These are phyloP conservation scores for Ceratobasidium sp. DNA, from an alignment of 1,284 basidiomycete species.

Conservation along the genomic window DNA sequence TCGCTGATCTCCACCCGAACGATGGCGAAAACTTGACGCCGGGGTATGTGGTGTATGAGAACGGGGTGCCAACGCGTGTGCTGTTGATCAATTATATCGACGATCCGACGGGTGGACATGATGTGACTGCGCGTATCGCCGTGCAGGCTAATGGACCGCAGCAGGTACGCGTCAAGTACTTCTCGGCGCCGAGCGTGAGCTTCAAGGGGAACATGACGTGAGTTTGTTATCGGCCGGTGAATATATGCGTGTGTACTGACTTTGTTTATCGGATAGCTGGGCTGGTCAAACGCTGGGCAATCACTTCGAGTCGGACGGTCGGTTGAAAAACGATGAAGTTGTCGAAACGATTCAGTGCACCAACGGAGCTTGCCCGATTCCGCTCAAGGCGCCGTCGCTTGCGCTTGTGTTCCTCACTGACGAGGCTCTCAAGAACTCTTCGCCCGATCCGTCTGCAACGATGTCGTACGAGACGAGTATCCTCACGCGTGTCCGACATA, in stretches of 20 bases:
- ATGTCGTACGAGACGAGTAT: constrained; percentile 53
- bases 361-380: constrained; percentile 60
- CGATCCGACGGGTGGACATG: constrained; percentile 60
- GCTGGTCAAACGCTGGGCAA: constrained; percentile 66
- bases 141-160: constrained; percentile 53
- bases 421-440: constrained; percentile 53
- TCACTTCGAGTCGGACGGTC: constrained; percentile 69
- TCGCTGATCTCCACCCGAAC: constrained; percentile 48
- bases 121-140: constrained; percentile 58
- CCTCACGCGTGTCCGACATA: constrained; percentile 56
- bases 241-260: constrained; percentile 25
- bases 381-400: constrained; percentile 71
- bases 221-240: constrained; percentile 41
- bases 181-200: constrained; percentile 60
- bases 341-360: constrained; percentile 64
- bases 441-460: constrained; percentile 44
- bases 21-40: constrained; percentile 63
- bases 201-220: constrained; percentile 75
- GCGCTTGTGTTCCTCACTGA: constrained; percentile 74
- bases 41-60: constrained; percentile 74
- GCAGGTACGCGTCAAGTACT: constrained; percentile 64
- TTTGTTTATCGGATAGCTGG: constrained; percentile 47
- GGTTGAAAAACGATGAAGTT: constrained; percentile 59
- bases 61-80: constrained; percentile 61
- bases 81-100: constrained; percentile 74